phyloP scores from a whole-genome alignment of 2,329 filamentous ascomycete genomes.

The Sporothrix luriei region DNA sequence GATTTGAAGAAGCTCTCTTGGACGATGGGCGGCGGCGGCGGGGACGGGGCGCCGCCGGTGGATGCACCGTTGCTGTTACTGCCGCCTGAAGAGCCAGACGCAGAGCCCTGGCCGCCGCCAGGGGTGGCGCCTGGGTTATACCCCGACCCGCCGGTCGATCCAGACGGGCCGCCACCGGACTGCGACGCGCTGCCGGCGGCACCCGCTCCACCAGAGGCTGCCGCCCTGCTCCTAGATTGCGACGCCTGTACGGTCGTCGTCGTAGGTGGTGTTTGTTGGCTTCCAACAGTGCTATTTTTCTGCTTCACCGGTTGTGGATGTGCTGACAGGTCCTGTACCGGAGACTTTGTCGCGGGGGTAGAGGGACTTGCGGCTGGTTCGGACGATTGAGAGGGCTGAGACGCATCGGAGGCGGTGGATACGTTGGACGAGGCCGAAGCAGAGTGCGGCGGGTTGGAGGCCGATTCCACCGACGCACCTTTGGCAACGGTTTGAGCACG shows the following conservation, averaged over 20 bases:
- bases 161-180: constrained; percentile 5
- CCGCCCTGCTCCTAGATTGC: constrained; percentile 39
- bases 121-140: neutral
- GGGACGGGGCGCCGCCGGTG: constrained; percentile 38
- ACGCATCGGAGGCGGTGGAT: constrained; percentile 7
- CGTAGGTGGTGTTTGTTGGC: constrained; percentile 18
- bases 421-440: constrained; percentile 15
- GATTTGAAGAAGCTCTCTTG: constrained; percentile 99
- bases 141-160: constrained; percentile 12
- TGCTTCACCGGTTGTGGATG: neutral
- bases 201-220: constrained; percentile 28
- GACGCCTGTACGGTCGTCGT: constrained; percentile 20
- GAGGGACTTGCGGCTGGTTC: neutral
- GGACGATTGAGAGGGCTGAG: constrained; percentile 6
- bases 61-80: constrained; percentile 45
- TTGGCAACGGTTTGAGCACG: neutral
- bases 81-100: neutral
- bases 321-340: neutral
- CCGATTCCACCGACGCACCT: neutral
- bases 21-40: constrained; percentile 67
- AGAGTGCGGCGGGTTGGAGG: neutral
- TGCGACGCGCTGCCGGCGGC: neutral
- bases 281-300: neutral
- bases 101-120: neutral
- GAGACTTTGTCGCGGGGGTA: neutral